Base-by-base conservation (phyloP, 176 grass and related monocot genomes). In the Oryza officinalis region DNA sequence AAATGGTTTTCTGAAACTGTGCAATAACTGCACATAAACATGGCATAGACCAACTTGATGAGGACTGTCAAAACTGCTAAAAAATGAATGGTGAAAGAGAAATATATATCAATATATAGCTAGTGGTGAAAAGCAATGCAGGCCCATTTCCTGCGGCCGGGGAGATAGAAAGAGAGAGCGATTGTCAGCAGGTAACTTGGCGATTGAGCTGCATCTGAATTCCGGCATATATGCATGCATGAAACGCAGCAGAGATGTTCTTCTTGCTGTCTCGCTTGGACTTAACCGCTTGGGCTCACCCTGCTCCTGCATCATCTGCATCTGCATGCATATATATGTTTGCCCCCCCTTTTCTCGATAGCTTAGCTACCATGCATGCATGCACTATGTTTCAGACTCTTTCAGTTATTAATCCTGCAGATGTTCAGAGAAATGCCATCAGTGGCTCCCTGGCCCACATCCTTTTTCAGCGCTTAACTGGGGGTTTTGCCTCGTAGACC, bases 241-340 rank as follows among this genome's bases (percentile, higher is more conserved):
- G 57, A 18, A 27, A 46, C 46, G 54, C 17, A 20, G 72, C 67
- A 61, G 25, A 7, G 35, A 63, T 71, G 74, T 85, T 85, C 40
- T 86, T 80, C 76, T 80, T 80, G 84, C 50, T 80, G 76, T 86
- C 76, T 74, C 59, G 68, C 20, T 80, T 86, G 76, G 84, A 72
- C 76, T 79, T 44, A 65, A 50, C 67, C 30, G 54, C 75, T 86
- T 80, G 84, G 75, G 41, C 68, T 73, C 59, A 86, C 43, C 65
- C 45, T 47, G 0, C 14, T 17, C 4, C 45, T 47, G 45, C 45
- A 47, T 47, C 18, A 54, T 11, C 50, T 54, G 50, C 50, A 54
- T 54, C 50, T 13, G 50, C 18, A 7, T 60, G 57, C 2, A 54
- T 49, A 18, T 17, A 18, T 49, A 49, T 79, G 75, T 12, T 86